phyloP scores from a whole-genome alignment of 306 rosid genomes.

The Casuarina equisetifolia region DNA sequence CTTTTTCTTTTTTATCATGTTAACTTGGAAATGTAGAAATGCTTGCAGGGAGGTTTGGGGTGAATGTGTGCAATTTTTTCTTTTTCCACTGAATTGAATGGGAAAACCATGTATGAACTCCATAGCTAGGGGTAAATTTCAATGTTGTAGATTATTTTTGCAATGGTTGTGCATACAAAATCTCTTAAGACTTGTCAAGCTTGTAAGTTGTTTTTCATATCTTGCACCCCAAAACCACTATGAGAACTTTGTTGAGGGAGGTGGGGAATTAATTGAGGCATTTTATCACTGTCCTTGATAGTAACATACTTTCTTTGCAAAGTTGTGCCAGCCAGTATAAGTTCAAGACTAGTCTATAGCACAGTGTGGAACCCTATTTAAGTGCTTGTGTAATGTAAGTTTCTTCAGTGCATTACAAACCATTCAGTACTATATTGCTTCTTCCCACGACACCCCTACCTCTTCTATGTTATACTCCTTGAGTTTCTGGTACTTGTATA shows the following conservation, averaged over 20 bases:
- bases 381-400: not conserved
- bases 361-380: not conserved
- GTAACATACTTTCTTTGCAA: not conserved
- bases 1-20: no score
- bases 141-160: not conserved
- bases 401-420: not conserved
- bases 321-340: not conserved
- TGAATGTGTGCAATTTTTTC: no score
- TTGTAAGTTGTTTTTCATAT: not conserved
- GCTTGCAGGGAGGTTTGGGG: no score
- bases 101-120: no score
- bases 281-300: not conserved
- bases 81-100: no score
- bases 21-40: no score
- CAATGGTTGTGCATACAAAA: not conserved
- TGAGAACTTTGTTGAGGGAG: constrained; percentile 1
- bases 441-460: no score
- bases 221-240: no score
- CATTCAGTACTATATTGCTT: no score
- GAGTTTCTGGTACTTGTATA: no score
- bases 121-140: not conserved
- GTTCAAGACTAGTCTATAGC: not conserved
- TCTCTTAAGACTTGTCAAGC: not conserved
- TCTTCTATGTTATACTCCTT: no score
- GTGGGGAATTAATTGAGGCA: not conserved